These are phyloP conservation scores for Acorus calamus DNA, from an alignment of 106 monocot species.

Conservation along the genomic window DNA sequence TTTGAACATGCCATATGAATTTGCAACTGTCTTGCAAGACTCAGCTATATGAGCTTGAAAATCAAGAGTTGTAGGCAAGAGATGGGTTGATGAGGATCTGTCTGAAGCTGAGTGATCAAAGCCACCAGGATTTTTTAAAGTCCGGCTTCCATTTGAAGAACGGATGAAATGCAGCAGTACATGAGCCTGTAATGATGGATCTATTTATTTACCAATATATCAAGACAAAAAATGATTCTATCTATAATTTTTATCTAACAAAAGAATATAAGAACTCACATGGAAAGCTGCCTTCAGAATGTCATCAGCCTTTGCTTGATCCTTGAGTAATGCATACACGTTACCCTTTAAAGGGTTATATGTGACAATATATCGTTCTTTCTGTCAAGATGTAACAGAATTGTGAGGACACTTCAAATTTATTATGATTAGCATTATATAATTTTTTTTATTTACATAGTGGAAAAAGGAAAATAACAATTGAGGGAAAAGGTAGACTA, in stretches of 20 bases:
- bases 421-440: too few relatives aligned
- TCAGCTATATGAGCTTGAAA: conserved; percentile 46
- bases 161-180: conserved; percentile 56
- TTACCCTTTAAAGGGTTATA: conserved; percentile 86
- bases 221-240: too few relatives aligned
- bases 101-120: conserved; percentile 8
- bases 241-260: not conserved
- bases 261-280: conserved; percentile 3
- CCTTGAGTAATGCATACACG: conserved; percentile 77
- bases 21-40: conserved; percentile 72
- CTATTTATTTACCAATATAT: too few relatives aligned
- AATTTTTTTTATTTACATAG: too few relatives aligned
- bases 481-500: too few relatives aligned
- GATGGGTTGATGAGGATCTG: conserved; percentile 17
- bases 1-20: conserved; percentile 67
- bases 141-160: conserved; percentile 32
- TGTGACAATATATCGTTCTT: conserved; percentile 81
- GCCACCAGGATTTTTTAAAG: conserved; percentile 10
- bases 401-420: too few relatives aligned
- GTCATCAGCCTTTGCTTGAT: conserved; percentile 66
- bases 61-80: conserved; percentile 22
- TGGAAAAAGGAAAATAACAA: too few relatives aligned
- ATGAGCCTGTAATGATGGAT: conserved; percentile 19
- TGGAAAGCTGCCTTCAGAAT: conserved; percentile 33
- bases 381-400: conserved; percentile 27